Evolutionary conservation across 2,329 filamentous ascomycete genomes (phyloP), one percentile per base, ranked within the genome.

Genomic region (Drechmeria coniospora): DNA sequence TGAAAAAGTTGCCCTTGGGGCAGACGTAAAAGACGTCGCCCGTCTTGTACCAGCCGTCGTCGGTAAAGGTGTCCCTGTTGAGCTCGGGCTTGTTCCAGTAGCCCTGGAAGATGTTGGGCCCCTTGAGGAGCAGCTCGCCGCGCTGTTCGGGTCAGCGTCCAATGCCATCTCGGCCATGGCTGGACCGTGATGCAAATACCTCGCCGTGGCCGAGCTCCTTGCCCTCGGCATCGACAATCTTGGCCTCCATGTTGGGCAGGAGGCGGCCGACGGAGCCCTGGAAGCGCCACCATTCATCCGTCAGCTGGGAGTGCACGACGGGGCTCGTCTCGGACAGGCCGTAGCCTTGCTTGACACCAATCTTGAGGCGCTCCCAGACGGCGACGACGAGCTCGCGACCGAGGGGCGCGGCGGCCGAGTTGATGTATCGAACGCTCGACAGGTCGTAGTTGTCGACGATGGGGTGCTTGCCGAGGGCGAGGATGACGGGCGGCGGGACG

Each of bases 261-360:
- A 94, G 57, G 24, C 65, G 70, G 9, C 87, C 86, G 1, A 87
- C 80, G 1, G 78, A 77, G 13, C 84, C 86, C 40, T 86, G 74
- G 25, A 68, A 72, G 27, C 65, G 72, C 35, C 72, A 59, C 82
- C 84, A 94, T 39, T 82, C 75, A 20, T 72, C 68, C 61, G 80
- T 76, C 6, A 65, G 57, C 51, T 84, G 81, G 8, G 71, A 70
- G 40, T 83, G 76, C 0, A 81, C 80, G 1, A 74, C 78, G 0
- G 86, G 84, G 15, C 76, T 76, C 10, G 83, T 92, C 57, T 95
- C 87, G 5, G 75, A 83, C 5, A 95, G 64, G 0, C 87, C 87
- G 46, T 93, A 95, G 12, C 81, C 86, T 54, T 95, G 87, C 61
- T 93, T 94, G 34, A 93, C 73, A 2, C 77, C 76, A 13, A 92